phyloP scores from a whole-genome alignment of 1,139 yeast species.

The Casaregolazyma suthepensis region DNA sequence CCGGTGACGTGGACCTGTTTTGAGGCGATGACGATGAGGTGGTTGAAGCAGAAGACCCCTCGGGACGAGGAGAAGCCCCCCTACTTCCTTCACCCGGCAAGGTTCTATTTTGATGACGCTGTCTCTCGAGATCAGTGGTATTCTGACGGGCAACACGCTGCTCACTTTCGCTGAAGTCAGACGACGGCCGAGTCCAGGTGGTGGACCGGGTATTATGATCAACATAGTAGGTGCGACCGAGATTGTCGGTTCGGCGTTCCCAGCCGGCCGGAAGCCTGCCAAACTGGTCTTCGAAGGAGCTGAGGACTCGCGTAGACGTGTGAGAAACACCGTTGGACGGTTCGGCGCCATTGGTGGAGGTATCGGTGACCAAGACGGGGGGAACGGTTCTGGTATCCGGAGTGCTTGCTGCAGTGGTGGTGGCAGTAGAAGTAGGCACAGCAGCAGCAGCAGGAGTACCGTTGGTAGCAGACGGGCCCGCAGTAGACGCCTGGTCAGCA shows the following conservation, averaged over 20 bases:
- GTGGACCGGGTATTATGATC: constrained; percentile 97
- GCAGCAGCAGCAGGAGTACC: constrained; percentile 10
- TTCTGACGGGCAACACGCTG: constrained; percentile 42
- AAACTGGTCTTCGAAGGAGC: constrained; percentile 89
- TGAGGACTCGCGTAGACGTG: constrained; percentile 11
- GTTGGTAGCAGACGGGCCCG: constrained; percentile 11
- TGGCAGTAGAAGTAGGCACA: constrained; percentile 13
- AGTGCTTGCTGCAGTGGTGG: constrained; percentile 20
- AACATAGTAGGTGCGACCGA: constrained; percentile 95
- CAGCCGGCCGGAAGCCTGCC: constrained; percentile 98
- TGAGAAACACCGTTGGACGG: constrained; percentile 12
- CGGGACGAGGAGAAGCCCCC: constrained; percentile 30
- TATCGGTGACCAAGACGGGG: constrained; percentile 20
- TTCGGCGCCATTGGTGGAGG: constrained; percentile 17
- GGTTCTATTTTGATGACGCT: constrained; percentile 86
- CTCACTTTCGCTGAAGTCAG: constrained; percentile 36
- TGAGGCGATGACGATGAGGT: constrained; percentile 29
- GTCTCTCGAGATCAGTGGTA: constrained; percentile 78
- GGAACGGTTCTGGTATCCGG: constrained; percentile 1
- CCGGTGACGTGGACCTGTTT: constrained; percentile 28
- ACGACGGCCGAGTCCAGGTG: constrained; percentile 95
- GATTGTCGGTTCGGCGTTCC: constrained; percentile 97
- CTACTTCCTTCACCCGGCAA: constrained; percentile 58
- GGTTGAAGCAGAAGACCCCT: constrained; percentile 29
- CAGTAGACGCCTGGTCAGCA: constrained; percentile 30